phyloP scores from a whole-genome alignment of 306 rosid genomes.

The Arachis stenosperma region DNA sequence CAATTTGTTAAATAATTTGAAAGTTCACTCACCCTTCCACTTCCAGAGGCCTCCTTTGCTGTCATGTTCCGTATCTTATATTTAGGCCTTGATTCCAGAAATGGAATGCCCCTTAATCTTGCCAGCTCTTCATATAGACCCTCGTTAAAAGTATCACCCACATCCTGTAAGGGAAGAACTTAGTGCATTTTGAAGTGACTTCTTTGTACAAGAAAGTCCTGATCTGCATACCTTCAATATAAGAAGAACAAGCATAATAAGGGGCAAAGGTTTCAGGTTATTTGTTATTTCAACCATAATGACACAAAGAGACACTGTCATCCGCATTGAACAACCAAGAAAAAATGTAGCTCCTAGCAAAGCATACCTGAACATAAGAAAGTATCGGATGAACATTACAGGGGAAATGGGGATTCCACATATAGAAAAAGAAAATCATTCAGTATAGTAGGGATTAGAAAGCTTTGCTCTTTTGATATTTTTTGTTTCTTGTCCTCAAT shows the following conservation, averaged over 20 bases:
- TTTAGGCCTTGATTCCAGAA: conserved; percentile 91
- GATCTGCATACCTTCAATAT: conserved; percentile 79
- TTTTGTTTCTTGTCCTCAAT: too few relatives aligned
- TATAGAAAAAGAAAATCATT: conserved; percentile 36
- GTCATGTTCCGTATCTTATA: conserved; percentile 92
- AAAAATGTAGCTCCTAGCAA: conserved; percentile 97
- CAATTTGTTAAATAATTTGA: conserved; percentile 22
- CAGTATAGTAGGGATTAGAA: neutral
- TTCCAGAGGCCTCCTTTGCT: conserved; percentile 91
- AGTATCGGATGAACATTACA: conserved; percentile 38
- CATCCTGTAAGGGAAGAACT: conserved; percentile 65
- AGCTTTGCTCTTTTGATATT: conserved; percentile 23
- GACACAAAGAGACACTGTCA: conserved; percentile 94
- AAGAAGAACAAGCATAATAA: conserved; percentile 96
- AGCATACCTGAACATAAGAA: conserved; percentile 78
- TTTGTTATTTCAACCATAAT: conserved; percentile 98
- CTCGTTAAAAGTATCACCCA: conserved; percentile 72
- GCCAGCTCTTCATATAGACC: conserved; percentile 94
- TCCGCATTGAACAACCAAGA: conserved; percentile 99
- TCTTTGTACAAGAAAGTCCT: conserved; percentile 20
- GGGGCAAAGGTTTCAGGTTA: conserved; percentile 83
- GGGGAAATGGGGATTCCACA: conserved; percentile 14
- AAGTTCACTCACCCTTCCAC: conserved; percentile 62
- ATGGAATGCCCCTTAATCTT: conserved; percentile 79
- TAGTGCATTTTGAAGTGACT: conserved; percentile 25